These are phyloP conservation scores for Arthromyces matolae DNA, from an alignment of 768 basidiomycete genomes.

Conservation along the genomic window DNA sequence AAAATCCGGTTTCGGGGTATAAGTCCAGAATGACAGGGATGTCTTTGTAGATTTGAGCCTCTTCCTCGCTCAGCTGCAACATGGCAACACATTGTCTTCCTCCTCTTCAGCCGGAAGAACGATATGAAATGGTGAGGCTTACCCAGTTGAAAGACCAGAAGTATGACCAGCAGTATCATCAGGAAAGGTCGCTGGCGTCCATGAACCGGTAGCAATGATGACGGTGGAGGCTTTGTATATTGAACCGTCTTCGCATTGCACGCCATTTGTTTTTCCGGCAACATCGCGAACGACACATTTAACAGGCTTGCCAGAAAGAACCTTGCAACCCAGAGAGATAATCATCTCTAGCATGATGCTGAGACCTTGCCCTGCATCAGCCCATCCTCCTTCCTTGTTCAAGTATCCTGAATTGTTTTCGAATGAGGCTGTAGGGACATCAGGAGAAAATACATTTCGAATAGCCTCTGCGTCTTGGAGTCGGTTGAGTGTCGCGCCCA, in stretches of 20 bases:
- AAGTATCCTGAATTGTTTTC: conserved; percentile 51
- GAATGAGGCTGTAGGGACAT: conserved; percentile 34
- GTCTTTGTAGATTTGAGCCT: conserved; percentile 55
- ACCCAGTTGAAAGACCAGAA: conserved; percentile 79
- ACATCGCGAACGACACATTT: conserved; percentile 37
- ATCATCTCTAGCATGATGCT: conserved; percentile 52
- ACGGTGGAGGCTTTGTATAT: conserved; percentile 54
- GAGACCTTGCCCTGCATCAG: conserved; percentile 67
- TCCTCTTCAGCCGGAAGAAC: conserved; percentile 1
- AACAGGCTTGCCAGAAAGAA: conserved; percentile 58
- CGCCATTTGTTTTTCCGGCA: conserved; percentile 49
- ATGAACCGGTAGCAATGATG: conserved; percentile 73
- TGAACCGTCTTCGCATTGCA: conserved; percentile 57
- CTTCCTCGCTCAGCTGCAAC: conserved; percentile 70
- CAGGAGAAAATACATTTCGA: conserved; percentile 44
- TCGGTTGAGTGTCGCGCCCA: conserved; percentile 48
- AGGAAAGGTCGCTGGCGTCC: conserved; percentile 81
- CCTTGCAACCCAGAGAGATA: conserved; percentile 50
- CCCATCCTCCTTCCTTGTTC: conserved; percentile 85
- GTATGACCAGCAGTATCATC: conserved; percentile 44
- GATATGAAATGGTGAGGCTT: conserved; percentile 16
- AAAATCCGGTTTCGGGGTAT: conserved; percentile 68
- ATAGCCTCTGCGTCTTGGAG: conserved; percentile 38
- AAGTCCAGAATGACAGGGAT: conserved; percentile 76
- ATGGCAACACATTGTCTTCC: conserved; percentile 75